Evolutionary conservation across 2,329 filamentous ascomycete genomes (phyloP).

Genomic region (Pseudogymnoascus sp.): DNA sequence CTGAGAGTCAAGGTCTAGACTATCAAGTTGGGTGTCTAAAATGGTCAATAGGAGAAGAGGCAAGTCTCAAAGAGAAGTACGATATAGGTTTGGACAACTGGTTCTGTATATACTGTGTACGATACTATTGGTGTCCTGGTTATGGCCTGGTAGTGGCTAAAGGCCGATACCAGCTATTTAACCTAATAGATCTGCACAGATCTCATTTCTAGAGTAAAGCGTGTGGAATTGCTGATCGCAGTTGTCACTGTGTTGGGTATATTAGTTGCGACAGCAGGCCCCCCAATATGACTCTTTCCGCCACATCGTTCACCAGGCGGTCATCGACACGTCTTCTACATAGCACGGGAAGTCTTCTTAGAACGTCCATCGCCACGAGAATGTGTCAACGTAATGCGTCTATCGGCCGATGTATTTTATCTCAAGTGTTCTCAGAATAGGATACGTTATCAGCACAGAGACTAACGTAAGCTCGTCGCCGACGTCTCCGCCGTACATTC

Average conservation of each 20-base stretch:
- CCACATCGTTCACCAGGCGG: no score
- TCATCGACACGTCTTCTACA: no score
- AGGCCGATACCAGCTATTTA: neutral
- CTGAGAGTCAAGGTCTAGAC: neutral
- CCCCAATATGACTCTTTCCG: no score
- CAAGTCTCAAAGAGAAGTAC: neutral
- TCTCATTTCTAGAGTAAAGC: no score
- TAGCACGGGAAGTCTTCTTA: no score
- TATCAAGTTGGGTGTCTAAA: neutral
- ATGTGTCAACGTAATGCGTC: no score
- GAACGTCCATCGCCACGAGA: no score
- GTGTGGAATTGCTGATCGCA: no score
- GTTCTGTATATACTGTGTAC: neutral
- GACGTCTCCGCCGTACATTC: neutral
- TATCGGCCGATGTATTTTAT: neutral
- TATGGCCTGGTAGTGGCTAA: neutral
- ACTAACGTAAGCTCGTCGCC: neutral
- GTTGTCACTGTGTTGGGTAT: neutral
- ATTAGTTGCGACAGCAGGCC: neutral
- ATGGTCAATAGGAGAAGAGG: neutral
- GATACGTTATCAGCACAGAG: neutral
- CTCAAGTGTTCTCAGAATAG: neutral
- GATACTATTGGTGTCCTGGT: neutral
- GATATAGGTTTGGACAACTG: neutral
- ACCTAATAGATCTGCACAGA: neutral